A percentile compares a stretch with the other conserved stretches of the same genome.
Conservation (phyloP, 2,329 filamentous ascomycete species). For the Botrytis hyacinthi region DNA sequence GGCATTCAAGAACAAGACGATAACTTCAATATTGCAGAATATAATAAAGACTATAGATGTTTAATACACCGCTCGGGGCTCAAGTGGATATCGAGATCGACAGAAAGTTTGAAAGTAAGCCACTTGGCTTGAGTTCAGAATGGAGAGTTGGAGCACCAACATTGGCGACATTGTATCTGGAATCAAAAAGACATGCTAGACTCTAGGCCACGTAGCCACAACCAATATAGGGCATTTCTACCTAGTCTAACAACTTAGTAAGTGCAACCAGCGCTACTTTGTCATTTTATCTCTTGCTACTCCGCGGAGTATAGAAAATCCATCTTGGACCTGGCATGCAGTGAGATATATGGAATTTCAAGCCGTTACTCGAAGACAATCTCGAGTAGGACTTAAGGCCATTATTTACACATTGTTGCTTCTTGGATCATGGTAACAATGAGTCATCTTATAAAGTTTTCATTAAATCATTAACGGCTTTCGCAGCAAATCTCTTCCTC, state of each 20-base stretch:
- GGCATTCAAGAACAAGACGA: not conserved
- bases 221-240: not conserved
- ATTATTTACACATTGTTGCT: not conserved
- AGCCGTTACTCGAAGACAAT: not conserved
- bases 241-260: not conserved
- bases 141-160: not conserved
- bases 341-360: not conserved
- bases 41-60: not conserved
- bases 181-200: not conserved
- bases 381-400: not conserved
- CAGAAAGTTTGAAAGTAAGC: not conserved
- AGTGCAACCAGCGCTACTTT: too few species aligned
- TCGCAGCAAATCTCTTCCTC: constrained; percentile 58
- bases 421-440: too few species aligned
- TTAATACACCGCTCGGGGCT: not conserved
- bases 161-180: not conserved
- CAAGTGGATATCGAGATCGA: not conserved
- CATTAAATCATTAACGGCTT: constrained; percentile 64
- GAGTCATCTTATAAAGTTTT: constrained; percentile 38
- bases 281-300: not conserved
- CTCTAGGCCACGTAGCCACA: not conserved
- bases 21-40: not conserved
- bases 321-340: not conserved
- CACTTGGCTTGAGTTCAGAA: not conserved
- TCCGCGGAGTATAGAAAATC: not conserved